A percentile compares a stretch with the other conserved stretches of the same genome.
These are phyloP conservation scores for Basidiobolus meristosporus DNA, from an alignment of 371 early-diverging fungal genomes.

Conservation along the genomic window DNA sequence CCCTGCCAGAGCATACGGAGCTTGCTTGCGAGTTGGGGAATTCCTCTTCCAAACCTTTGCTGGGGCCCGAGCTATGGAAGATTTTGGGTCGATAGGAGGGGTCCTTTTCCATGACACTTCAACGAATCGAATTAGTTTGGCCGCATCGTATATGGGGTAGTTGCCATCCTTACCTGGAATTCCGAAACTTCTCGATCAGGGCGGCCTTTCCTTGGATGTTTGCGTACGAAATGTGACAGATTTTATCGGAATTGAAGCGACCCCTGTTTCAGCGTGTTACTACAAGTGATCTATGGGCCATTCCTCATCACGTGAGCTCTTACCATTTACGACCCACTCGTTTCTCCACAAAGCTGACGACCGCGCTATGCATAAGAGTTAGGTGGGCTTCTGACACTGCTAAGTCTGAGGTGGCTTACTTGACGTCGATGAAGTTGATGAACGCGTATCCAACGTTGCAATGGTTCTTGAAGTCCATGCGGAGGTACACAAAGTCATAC, in stretches of 20 bases:
- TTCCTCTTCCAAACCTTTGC: conserved; percentile 35
- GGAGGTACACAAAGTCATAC: conserved; percentile 76
- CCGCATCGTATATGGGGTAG: no score
- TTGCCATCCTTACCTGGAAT: no score
- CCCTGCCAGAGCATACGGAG: no score
- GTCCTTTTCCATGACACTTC: conserved; percentile 61
- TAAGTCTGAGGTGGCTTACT: no score
- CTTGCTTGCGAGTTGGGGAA: no score
- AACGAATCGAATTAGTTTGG: no score
- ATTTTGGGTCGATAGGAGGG: conserved; percentile 55
- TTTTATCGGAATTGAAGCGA: conserved; percentile 74
- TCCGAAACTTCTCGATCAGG: conserved; percentile 70
- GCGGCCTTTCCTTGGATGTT: no score
- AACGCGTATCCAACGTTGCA: conserved; percentile 84
- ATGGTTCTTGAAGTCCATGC: conserved; percentile 78
- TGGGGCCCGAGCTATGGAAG: conserved; percentile 37
- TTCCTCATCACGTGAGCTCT: no score
- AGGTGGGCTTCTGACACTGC: no score
- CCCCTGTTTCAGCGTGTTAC: no score
- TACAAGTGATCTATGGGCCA: no score
- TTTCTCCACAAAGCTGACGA: conserved; percentile 50
- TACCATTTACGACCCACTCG: conserved; percentile 70
- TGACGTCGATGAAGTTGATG: conserved; percentile 66
- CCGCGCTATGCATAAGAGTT: conserved; percentile 29
- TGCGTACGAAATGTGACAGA: conserved; percentile 69